phyloP scores from a whole-genome alignment of 495 filamentous ascomycete species.

The Hypoxylon fuscum region DNA sequence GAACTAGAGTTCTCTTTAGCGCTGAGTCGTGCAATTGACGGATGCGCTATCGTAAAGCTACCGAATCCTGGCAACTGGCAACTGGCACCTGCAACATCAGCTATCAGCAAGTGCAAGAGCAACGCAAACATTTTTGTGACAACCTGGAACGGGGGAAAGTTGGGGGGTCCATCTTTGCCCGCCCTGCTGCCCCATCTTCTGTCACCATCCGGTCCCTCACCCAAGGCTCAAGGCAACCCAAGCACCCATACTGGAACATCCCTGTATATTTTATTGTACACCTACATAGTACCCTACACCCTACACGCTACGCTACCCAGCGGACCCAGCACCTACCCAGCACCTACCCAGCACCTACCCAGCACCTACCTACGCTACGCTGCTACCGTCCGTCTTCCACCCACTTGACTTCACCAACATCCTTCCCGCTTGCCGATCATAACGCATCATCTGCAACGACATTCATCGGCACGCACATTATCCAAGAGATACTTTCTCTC shows the following conservation, averaged over 20 bases:
- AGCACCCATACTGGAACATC: slow-evolving; percentile 26
- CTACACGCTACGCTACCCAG: too few relatives aligned
- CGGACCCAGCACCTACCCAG: too few relatives aligned
- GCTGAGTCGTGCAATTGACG: too few relatives aligned
- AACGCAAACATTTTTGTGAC: not conserved
- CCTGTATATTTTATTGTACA: slow-evolving; percentile 26
- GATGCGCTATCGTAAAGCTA: too few relatives aligned
- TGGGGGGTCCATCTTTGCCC: slow-evolving; percentile 39
- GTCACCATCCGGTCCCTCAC: slow-evolving; percentile 24
- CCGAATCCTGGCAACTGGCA: too few relatives aligned
- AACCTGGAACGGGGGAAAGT: slow-evolving; percentile 4
- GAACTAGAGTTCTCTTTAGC: too few relatives aligned
- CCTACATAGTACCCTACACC: not conserved
- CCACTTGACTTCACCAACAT: slow-evolving; percentile 37
- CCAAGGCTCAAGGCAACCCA: slow-evolving; percentile 17
- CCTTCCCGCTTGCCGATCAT: slow-evolving; percentile 39
- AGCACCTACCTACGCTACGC: not conserved
- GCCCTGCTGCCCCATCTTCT: slow-evolving; percentile 27
- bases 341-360: not conserved
- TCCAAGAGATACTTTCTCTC: slow-evolving; percentile 17
- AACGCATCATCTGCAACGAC: slow-evolving; percentile 41
- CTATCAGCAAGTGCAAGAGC: not conserved
- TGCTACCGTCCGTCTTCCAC: slow-evolving; percentile 23
- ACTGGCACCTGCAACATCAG: too few relatives aligned
- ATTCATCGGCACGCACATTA: slow-evolving; percentile 31